A percentile compares a stretch with the other conserved stretches of the same genome.
Conservation (phyloP, 495 filamentous ascomycete species). For the Aspergillus conjunctus region DNA sequence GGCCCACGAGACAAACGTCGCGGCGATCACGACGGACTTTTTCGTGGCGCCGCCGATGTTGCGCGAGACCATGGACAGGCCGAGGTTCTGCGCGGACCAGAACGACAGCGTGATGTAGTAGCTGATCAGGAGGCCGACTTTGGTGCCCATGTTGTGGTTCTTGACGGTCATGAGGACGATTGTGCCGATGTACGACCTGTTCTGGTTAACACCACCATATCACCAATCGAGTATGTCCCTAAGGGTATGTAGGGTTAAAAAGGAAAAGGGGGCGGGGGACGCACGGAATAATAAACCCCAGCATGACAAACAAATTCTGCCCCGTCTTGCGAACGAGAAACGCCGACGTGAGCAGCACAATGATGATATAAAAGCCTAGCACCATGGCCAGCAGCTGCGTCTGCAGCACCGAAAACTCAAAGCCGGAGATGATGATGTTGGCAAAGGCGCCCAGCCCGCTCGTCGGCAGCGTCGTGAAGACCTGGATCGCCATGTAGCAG, state of each 20-base stretch:
- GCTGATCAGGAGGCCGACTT: conserved; percentile 59
- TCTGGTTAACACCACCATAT: neutral
- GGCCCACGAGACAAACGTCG: conserved; percentile 48
- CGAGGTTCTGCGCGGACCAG: conserved; percentile 61
- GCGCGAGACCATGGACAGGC: conserved; percentile 60
- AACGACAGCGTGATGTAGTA: conserved; percentile 63
- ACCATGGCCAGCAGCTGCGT: conserved; percentile 64
- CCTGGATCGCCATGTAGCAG: conserved; percentile 55
- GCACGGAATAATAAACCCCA: conserved; percentile 64
- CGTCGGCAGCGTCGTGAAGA: conserved; percentile 69
- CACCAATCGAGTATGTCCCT: too few species aligned
- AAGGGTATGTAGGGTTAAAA: neutral
- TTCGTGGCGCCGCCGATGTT: conserved; percentile 75
- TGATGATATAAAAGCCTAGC: conserved; percentile 68
- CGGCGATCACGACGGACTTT: conserved; percentile 55
- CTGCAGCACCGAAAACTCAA: conserved; percentile 46
- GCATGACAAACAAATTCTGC: conserved; percentile 67
- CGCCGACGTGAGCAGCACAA: conserved; percentile 62
- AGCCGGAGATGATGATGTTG: conserved; percentile 57
- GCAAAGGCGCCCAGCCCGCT: conserved; percentile 68
- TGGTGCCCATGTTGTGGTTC: conserved; percentile 46
- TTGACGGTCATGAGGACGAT: conserved; percentile 64
- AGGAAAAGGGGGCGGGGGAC: conserved; percentile 21
- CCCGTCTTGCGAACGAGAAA: conserved; percentile 64
- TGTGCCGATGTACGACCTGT: conserved; percentile 58